Conservation (phyloP, 805 yeast genomes). For the Hanseniaspora clermontiae region DNA sequence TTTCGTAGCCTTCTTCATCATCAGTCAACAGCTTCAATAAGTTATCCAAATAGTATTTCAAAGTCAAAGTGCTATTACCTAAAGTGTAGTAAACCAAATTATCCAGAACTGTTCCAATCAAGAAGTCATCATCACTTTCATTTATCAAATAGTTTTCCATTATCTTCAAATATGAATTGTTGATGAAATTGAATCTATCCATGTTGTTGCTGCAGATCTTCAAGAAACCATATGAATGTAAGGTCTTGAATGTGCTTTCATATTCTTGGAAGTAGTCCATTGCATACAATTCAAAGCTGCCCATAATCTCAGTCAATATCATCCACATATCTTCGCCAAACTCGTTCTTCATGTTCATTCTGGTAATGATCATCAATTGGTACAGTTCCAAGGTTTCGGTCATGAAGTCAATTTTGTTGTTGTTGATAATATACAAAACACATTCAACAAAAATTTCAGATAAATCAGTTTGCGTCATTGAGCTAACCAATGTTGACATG, state of each 20-base stretch:
- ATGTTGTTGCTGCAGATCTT: constrained; percentile 2
- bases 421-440: constrained; percentile 43
- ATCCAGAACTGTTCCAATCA: constrained; percentile 29
- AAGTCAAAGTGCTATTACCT: constrained; percentile 26
- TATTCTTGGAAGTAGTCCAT: constrained; percentile 45
- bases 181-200: constrained; percentile 22
- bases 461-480: constrained; percentile 47
- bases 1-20: constrained; percentile 13
- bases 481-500: constrained; percentile 57
- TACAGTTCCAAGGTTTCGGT: constrained; percentile 53
- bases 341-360: constrained; percentile 33
- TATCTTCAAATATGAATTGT: constrained; percentile 22
- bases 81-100: constrained; percentile 24
- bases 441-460: constrained; percentile 46
- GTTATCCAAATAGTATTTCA: constrained; percentile 17
- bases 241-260: constrained; percentile 44
- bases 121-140: constrained; percentile 26
- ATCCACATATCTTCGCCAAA: constrained; percentile 45
- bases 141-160: constrained; percentile 13
- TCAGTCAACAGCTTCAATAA: constrained; percentile 15
- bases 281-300: constrained; percentile 47
- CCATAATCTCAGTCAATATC: constrained; percentile 36
- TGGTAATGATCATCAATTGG: constrained; percentile 41
- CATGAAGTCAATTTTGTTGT: constrained; percentile 48
- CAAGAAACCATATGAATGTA: constrained; percentile 41